Percentiles rank a stretch among this genome's conserved stretches.
These are phyloP conservation scores for Camellia lanceoleosa DNA, from an alignment of 148 eudicot genomes.

Conservation along the genomic window DNA sequence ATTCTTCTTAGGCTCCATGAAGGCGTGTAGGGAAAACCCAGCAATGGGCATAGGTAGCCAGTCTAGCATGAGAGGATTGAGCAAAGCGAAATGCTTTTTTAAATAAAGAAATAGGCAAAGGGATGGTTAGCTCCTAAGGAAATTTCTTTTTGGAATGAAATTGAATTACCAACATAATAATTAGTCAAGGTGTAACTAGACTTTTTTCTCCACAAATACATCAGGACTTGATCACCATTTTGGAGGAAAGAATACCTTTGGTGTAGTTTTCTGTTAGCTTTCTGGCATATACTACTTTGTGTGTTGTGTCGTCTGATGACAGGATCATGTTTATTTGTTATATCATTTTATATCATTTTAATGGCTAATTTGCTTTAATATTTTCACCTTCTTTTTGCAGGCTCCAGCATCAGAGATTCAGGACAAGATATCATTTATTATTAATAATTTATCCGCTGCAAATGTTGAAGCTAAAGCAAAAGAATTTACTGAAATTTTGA, in stretches of 20 bases:
- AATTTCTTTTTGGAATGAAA: no score
- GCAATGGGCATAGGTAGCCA: no score
- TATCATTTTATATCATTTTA: background rate
- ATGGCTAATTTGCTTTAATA: background rate
- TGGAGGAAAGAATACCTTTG: background rate
- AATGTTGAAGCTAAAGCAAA: conserved; percentile 86
- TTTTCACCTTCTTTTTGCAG: conserved; percentile 37
- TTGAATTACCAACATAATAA: no score
- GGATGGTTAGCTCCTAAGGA: no score
- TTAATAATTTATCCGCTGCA: conserved; percentile 69
- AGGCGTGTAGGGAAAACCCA: no score
- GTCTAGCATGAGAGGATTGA: no score
- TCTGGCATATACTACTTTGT: background rate
- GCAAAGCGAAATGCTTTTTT: no score
- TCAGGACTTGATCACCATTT: no score
- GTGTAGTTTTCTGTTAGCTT: background rate
- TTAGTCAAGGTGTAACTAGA: no score
- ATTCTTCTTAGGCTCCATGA: no score
- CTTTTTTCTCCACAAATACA: no score
- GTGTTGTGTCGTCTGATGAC: background rate
- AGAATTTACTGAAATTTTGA: conserved; percentile 75
- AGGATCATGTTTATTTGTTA: background rate
- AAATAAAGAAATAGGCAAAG: no score
- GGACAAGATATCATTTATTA: conserved; percentile 84
- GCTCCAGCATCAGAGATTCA: conserved; percentile 85